Evolutionary conservation across 2,329 filamentous ascomycete species (phyloP).

Genomic region (Fusarium bactridioides): DNA sequence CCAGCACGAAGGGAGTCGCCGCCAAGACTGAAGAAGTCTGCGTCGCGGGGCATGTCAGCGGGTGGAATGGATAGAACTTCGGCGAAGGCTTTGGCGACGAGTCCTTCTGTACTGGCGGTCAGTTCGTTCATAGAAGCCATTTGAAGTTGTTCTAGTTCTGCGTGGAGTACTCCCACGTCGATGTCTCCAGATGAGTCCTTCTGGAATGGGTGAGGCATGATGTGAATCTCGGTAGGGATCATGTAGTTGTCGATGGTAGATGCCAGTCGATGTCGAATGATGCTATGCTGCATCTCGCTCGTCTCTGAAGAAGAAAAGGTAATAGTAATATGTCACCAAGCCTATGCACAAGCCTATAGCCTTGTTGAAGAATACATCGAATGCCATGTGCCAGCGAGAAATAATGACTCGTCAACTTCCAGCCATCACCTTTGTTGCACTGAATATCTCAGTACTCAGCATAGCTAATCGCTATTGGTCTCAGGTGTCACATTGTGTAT

Average conservation of each 20-base stretch:
- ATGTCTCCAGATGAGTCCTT: neutral
- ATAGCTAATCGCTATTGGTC: neutral
- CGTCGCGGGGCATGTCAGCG: neutral
- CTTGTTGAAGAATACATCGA: accelerated
- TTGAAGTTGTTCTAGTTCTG: neutral
- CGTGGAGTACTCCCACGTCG: neutral
- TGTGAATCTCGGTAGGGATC: neutral
- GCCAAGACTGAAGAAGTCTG: neutral
- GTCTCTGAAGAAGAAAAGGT: neutral
- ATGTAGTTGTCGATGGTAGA: neutral
- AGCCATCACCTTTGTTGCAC: accelerated
- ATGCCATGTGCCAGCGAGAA: accelerated
- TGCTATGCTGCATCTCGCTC: neutral
- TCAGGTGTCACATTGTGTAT: neutral
- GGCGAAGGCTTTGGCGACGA: neutral
- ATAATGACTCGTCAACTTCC: neutral
- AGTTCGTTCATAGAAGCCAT: neutral
- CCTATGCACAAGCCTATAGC: accelerated
- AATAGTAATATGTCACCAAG: neutral
- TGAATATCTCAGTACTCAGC: neutral
- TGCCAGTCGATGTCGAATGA: accelerated
- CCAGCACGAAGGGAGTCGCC: neutral
- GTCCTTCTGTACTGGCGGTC: neutral
- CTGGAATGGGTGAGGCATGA: neutral
- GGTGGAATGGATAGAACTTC: neutral